Evolutionary conservation across 2,329 filamentous ascomycete species (phyloP).

Genomic region (Cladosporium austrohemisphaericum): DNA sequence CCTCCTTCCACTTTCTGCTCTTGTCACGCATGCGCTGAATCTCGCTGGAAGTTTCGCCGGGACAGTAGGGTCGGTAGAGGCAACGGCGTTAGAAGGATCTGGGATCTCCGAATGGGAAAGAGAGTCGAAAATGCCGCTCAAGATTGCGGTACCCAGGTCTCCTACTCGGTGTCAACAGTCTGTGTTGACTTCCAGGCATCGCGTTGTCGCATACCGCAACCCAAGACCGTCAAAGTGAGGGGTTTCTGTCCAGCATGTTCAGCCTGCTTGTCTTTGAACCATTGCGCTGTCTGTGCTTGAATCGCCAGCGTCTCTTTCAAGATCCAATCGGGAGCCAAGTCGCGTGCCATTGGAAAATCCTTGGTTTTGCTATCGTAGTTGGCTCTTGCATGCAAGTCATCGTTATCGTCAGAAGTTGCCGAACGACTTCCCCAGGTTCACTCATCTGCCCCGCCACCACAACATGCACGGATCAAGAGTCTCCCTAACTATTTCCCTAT

Average conservation of each 20-base stretch:
- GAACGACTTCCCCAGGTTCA: too few relatives aligned
- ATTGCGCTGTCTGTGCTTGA: conserved; percentile 23
- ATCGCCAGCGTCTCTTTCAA: conserved; percentile 27
- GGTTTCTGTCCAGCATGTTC: conserved; percentile 25
- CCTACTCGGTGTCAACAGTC: conserved; percentile 46
- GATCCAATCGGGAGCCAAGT: conserved; percentile 31
- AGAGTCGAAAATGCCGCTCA: conserved; percentile 72
- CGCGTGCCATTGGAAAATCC: conserved; percentile 22
- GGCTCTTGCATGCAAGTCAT: too few relatives aligned
- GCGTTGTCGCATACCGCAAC: conserved; percentile 62
- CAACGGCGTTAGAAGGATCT: conserved; percentile 34
- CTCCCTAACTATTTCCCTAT: too few relatives aligned
- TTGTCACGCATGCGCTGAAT: conserved; percentile 78
- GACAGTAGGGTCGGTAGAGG: conserved; percentile 33
- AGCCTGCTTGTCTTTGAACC: conserved; percentile 19
- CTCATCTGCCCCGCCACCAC: too few relatives aligned
- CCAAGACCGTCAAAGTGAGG: conserved; percentile 74
- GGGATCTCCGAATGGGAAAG: conserved; percentile 41
- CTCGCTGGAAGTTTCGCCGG: conserved; percentile 62
- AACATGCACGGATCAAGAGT: too few relatives aligned
- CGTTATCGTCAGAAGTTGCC: too few relatives aligned
- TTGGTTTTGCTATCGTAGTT: too few relatives aligned
- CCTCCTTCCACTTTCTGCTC: conserved; percentile 63
- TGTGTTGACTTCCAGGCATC: conserved; percentile 6
- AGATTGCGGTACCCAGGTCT: conserved; percentile 80